Conservation (phyloP, 2,329 filamentous ascomycete species). For the Ascochyta lentis region DNA sequence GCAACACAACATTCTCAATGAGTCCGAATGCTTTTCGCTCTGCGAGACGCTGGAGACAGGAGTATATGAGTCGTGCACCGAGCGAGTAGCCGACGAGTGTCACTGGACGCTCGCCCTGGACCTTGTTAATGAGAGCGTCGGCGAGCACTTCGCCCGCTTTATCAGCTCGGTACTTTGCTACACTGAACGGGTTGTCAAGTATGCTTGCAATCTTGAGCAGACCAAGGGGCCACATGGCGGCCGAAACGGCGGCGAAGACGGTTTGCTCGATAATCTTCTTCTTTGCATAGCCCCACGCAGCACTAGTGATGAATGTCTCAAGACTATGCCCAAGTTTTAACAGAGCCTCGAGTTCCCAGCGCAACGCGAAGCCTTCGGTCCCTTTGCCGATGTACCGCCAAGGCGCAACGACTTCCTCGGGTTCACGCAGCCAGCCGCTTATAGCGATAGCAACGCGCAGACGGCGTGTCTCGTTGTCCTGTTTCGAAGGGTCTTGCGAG, state of each 20-base stretch:
- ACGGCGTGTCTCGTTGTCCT: slow-evolving; percentile 55
- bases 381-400: slow-evolving; percentile 79
- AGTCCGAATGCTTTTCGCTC: slow-evolving; percentile 82
- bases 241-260: slow-evolving; percentile 55
- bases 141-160: slow-evolving; percentile 82
- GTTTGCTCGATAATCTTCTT: slow-evolving; percentile 73
- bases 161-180: slow-evolving; percentile 77
- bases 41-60: slow-evolving; percentile 78
- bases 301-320: slow-evolving; percentile 76
- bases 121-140: slow-evolving; percentile 80
- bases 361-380: slow-evolving; percentile 80
- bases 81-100: slow-evolving; percentile 83
- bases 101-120: slow-evolving; percentile 81
- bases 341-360: slow-evolving; percentile 82
- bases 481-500: slow-evolving; percentile 55
- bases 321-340: slow-evolving; percentile 79
- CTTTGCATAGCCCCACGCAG: slow-evolving; percentile 80
- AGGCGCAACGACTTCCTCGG: slow-evolving; percentile 74
- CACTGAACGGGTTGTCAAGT: slow-evolving; percentile 82
- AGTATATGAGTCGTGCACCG: slow-evolving; percentile 81
- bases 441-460: slow-evolving; percentile 84
- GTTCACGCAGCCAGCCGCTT: slow-evolving; percentile 78
- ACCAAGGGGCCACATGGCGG: slow-evolving; percentile 58
- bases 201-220: slow-evolving; percentile 59
- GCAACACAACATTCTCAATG: slow-evolving; percentile 81